Percentiles rank a stretch among this genome's conserved stretches.
These are phyloP conservation scores for Aspergillus quadrilineatus DNA, from an alignment of 2,329 filamentous ascomycete species.

Conservation along the genomic window DNA sequence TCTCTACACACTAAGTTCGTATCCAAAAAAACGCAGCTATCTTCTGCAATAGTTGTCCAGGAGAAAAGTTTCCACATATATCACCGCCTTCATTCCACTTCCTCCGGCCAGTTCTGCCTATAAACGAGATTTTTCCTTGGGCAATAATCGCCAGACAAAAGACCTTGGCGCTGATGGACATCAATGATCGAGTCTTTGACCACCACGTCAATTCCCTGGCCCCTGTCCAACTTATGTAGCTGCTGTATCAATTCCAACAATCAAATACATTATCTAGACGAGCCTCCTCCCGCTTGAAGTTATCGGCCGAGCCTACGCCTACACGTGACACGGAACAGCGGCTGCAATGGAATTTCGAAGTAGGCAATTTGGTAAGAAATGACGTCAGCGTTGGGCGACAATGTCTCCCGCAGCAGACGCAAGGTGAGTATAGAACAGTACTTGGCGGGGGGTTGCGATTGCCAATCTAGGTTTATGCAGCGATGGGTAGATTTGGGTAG, in stretches of 20 bases:
- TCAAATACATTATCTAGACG: too few species aligned
- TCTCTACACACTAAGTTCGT: slow-evolving; percentile 21
- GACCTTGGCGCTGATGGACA: too few species aligned
- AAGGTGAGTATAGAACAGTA: not conserved
- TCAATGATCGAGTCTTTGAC: too few species aligned
- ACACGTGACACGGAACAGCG: not conserved
- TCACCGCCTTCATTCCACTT: not conserved
- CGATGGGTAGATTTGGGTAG: not conserved
- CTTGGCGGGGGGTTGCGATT: too few species aligned
- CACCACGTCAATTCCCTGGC: too few species aligned
- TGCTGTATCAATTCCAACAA: too few species aligned
- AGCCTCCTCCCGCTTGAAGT: too few species aligned
- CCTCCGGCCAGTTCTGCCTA: too few species aligned
- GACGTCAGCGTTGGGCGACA: not conserved
- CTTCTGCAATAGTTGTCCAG: slow-evolving; percentile 13
- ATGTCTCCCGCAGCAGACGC: not conserved
- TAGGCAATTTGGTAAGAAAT: slow-evolving; percentile 1
- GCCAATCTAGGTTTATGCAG: too few species aligned
- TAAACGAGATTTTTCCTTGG: not conserved
- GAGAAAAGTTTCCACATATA: slow-evolving; percentile 14
- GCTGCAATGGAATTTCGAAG: not conserved
- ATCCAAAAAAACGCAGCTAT: slow-evolving; percentile 21
- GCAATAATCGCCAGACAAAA: too few species aligned
- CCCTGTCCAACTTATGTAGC: too few species aligned
- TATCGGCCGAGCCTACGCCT: not conserved